These are phyloP conservation scores for Pestalotiopsis sp. DNA, from an alignment of 2,329 filamentous ascomycete genomes.

Conservation along the genomic window DNA sequence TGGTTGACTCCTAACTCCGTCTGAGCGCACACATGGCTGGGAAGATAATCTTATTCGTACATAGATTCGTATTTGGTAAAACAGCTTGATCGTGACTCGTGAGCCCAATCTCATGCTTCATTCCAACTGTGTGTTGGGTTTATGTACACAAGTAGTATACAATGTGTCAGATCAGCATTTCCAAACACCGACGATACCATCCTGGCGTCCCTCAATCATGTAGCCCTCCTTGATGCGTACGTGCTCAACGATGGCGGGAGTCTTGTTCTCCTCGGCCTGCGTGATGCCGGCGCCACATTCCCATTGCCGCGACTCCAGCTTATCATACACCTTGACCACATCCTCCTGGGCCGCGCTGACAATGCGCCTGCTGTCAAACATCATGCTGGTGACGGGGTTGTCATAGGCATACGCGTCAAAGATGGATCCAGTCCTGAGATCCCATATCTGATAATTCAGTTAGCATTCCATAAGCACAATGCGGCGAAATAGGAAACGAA, in stretches of 20 bases:
- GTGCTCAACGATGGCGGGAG: constrained; percentile 73
- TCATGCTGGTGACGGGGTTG: constrained; percentile 89
- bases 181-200: constrained; percentile 92
- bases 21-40: background rate
- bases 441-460: constrained; percentile 80
- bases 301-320: constrained; percentile 94
- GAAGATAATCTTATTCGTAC: background rate
- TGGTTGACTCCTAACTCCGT: background rate
- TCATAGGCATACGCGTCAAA: constrained; percentile 97
- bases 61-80: background rate
- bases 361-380: constrained; percentile 91
- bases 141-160: background rate
- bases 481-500: background rate
- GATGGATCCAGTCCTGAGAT: constrained; percentile 93
- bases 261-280: constrained; percentile 67
- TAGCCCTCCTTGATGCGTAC: constrained; percentile 95
- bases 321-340: constrained; percentile 98
- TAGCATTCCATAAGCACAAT: constrained; percentile 9
- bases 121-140: background rate
- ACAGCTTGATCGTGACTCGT: background rate
- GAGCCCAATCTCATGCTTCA: background rate
- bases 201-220: constrained; percentile 83
- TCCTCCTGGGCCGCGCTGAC: constrained; percentile 88
- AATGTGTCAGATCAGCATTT: constrained; percentile 25
- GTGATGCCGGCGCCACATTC: constrained; percentile 85